A percentile compares a stretch with the other conserved stretches of the same genome.
Evolutionary conservation across 2,329 filamentous ascomycete genomes (phyloP).

Genomic region (Colletotrichum endophyticum): DNA sequence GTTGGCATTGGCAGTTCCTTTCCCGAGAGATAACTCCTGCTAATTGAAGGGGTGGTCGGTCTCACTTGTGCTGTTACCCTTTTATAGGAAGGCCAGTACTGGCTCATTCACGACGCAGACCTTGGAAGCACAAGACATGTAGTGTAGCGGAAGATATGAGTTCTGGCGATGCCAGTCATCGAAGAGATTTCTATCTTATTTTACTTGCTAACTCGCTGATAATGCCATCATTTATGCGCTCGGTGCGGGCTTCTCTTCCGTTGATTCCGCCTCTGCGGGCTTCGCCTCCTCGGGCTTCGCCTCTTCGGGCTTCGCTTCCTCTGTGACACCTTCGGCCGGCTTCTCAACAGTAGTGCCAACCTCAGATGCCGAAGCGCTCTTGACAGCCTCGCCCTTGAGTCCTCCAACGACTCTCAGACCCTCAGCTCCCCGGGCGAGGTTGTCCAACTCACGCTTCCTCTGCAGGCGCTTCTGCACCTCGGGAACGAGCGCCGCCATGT

Average conservation of each 20-base stretch:
- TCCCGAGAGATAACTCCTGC: background rate
- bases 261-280: background rate
- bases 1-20: background rate
- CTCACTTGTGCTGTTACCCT: background rate
- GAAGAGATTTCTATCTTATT: background rate
- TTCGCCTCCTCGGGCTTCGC: background rate
- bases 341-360: slow-evolving; percentile 15
- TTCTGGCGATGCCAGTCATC: background rate
- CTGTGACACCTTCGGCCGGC: background rate
- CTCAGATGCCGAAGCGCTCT: slow-evolving; percentile 25
- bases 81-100: background rate
- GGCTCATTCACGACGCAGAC: background rate
- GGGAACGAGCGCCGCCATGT: slow-evolving; percentile 64
- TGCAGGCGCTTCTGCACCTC: slow-evolving; percentile 61
- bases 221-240: background rate
- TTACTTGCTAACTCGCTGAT: background rate
- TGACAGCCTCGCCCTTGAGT: slow-evolving; percentile 45
- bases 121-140: background rate
- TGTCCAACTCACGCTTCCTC: slow-evolving; percentile 48
- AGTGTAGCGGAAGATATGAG: background rate
- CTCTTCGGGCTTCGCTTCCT: slow-evolving; percentile 1
- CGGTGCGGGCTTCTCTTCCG: slow-evolving; percentile 20
- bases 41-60: background rate
- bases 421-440: slow-evolving; percentile 46
- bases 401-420: slow-evolving; percentile 52